These are phyloP conservation scores for Gymnopus androsaceus DNA, from an alignment of 1,284 basidiomycete species.

Conservation along the genomic window DNA sequence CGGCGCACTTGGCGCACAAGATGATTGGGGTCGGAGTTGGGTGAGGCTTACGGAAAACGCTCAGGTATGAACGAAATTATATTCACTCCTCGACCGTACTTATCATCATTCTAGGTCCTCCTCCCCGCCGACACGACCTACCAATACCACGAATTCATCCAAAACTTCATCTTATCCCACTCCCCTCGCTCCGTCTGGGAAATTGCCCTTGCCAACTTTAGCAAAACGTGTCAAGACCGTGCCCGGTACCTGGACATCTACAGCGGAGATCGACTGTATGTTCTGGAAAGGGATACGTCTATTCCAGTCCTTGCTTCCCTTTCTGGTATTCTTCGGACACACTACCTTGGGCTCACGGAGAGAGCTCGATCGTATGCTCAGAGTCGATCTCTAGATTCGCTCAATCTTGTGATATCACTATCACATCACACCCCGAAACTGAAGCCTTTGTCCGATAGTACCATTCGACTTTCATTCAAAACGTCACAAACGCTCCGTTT, in stretches of 20 bases:
- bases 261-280: neutral
- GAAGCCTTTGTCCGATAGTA: neutral
- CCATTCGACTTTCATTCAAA: neutral
- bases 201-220: neutral
- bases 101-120: neutral
- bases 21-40: conserved; percentile 9
- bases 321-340: neutral
- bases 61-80: neutral
- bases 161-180: neutral
- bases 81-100: neutral
- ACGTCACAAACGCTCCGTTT: neutral
- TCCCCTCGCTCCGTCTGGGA: neutral
- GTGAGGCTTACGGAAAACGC: conserved; percentile 1
- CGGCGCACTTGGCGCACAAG: neutral
- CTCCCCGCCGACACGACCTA: conserved; percentile 9
- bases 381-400: neutral
- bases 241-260: neutral
- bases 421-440: too few species aligned
- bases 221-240: neutral
- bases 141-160: conserved; percentile 9
- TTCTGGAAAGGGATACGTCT: conserved; percentile 5
- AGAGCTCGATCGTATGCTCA: neutral
- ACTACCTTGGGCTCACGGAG: neutral
- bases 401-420: neutral
- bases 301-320: neutral